Conservation (phyloP, 768 basidiomycete species). For the Suillus weaverae region DNA sequence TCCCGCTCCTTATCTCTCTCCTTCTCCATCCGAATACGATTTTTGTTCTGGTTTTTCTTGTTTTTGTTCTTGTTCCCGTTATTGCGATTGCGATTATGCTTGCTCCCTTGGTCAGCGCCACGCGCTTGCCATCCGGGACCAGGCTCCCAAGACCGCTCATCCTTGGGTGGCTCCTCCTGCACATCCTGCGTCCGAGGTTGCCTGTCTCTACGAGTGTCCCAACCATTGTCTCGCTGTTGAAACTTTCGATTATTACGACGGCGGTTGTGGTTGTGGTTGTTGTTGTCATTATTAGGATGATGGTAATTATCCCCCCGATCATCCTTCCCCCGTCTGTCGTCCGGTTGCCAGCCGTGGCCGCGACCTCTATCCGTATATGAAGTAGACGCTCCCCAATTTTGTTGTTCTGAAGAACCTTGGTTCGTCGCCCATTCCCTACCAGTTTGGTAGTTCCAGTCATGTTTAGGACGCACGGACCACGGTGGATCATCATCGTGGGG, state of each 20-base stretch:
- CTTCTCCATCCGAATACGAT: conserved; percentile 33
- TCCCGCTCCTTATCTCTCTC: conserved; percentile 31
- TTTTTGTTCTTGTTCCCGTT: conserved; percentile 40
- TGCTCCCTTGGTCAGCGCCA: conserved; percentile 37
- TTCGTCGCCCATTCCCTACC: conserved; percentile 49
- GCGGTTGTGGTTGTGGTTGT: conserved; percentile 26
- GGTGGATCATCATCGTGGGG: conserved; percentile 38
- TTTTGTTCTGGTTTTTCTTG: conserved; percentile 35
- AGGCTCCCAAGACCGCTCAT: conserved; percentile 73
- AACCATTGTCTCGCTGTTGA: conserved; percentile 41
- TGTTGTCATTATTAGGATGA: conserved; percentile 30
- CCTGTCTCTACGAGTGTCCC: conserved; percentile 49
- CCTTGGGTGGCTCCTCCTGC: conserved; percentile 24
- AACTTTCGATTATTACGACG: conserved; percentile 21
- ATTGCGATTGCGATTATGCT: conserved; percentile 35
- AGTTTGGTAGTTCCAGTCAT: conserved; percentile 42
- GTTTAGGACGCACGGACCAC: conserved; percentile 43
- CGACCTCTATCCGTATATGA: conserved; percentile 42
- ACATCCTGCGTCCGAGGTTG: conserved; percentile 28
- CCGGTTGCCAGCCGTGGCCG: conserved; percentile 46
- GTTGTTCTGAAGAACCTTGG: conserved; percentile 44
- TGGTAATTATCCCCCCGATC: conserved; percentile 33
- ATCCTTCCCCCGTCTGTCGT: conserved; percentile 40
- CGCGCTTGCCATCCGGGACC: conserved; percentile 64
- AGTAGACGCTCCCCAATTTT: conserved; percentile 41